A percentile compares a stretch with the other conserved stretches of the same genome.
These are phyloP conservation scores for Scedosporium minutisporum DNA, from an alignment of 2,329 filamentous ascomycete genomes.

Conservation along the genomic window DNA sequence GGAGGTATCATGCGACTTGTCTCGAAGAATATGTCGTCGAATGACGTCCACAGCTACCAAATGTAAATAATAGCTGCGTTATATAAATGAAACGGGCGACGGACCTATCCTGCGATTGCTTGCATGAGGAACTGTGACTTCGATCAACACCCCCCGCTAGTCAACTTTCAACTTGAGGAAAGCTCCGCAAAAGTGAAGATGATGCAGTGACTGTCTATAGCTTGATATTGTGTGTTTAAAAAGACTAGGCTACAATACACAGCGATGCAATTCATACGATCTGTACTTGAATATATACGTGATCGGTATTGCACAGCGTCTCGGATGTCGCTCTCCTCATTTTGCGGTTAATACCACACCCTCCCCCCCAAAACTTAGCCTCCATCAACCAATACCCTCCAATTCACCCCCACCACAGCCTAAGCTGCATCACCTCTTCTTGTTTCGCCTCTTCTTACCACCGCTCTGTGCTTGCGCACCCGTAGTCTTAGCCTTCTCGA, in stretches of 20 bases:
- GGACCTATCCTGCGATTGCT: too few species aligned
- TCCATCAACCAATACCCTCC: neutral
- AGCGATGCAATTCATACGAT: neutral
- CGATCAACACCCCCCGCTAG: too few species aligned
- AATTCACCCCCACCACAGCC: neutral
- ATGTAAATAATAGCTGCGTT: too few species aligned
- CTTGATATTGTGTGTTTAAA: neutral
- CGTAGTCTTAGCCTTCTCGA: slow-evolving; percentile 40
- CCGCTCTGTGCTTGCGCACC: slow-evolving; percentile 34
- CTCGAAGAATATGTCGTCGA: too few species aligned
- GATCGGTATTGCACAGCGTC: neutral
- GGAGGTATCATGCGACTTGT: too few species aligned
- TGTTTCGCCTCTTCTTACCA: slow-evolving; percentile 43
- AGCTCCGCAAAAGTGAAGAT: neutral
- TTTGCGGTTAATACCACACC: neutral
- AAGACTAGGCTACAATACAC: neutral
- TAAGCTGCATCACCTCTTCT: slow-evolving; percentile 36
- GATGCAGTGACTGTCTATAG: neutral
- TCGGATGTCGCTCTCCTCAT: neutral
- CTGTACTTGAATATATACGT: neutral
- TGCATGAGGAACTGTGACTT: too few species aligned
- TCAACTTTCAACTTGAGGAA: too few species aligned
- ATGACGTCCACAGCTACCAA: too few species aligned
- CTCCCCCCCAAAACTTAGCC: neutral
- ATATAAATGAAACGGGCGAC: too few species aligned